Evolutionary conservation across 768 basidiomycete genomes (phyloP).

Genomic region (Rubroboletus satanas): DNA sequence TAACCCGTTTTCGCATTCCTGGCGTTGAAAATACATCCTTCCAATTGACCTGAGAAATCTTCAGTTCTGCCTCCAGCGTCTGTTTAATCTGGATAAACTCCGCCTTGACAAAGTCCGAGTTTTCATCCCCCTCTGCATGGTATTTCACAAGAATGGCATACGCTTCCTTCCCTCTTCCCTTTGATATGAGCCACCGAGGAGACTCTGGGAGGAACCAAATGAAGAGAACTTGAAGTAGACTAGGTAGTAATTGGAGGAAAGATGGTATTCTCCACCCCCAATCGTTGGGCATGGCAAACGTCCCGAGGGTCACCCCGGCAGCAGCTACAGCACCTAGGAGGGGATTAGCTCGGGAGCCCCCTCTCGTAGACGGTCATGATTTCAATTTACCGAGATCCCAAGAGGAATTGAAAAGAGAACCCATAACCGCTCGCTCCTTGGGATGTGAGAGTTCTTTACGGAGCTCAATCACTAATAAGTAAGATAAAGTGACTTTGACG

Average conservation of each 20-base stretch:
- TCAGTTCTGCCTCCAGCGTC: conserved; percentile 39
- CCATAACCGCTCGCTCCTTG: conserved; percentile 17
- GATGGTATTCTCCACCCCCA: conserved; percentile 70
- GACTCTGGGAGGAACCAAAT: conserved; percentile 61
- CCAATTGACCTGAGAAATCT: not conserved
- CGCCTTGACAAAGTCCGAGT: conserved; percentile 52
- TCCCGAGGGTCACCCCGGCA: conserved; percentile 55
- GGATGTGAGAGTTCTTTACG: conserved; percentile 21
- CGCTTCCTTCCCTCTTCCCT: conserved; percentile 50
- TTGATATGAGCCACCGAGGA: conserved; percentile 60
- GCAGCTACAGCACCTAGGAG: conserved; percentile 31
- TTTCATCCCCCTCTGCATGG: conserved; percentile 54
- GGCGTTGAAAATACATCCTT: conserved; percentile 1
- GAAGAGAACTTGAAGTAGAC: conserved; percentile 50
- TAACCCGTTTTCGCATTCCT: conserved; percentile 17
- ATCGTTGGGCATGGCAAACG: conserved; percentile 52
- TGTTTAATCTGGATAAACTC: conserved; percentile 55
- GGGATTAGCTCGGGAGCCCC: not conserved
- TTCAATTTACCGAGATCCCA: conserved; percentile 12
- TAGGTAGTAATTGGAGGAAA: conserved; percentile 56
- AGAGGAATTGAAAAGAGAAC: conserved; percentile 7
- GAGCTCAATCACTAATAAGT: not conserved
- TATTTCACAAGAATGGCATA: conserved; percentile 48
- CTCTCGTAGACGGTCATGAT: too few species aligned
- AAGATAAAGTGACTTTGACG: not conserved